A percentile compares a stretch with the other conserved stretches of the same genome.
phyloP scores from a whole-genome alignment of 2,329 filamentous ascomycete species.

The Blastomyces parvus region DNA sequence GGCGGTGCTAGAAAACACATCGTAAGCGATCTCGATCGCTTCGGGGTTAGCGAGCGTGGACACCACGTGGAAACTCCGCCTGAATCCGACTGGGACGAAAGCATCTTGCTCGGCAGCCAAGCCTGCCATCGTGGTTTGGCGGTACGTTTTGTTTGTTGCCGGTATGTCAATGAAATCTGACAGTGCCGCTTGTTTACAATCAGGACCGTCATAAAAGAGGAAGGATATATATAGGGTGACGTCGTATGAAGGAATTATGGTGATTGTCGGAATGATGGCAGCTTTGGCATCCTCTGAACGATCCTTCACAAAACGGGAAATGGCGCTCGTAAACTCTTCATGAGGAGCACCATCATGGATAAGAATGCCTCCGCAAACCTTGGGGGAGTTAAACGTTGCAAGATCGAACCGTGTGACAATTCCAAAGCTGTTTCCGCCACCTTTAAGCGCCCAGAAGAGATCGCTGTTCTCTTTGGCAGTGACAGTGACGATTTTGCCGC shows the following conservation, averaged over 20 bases:
- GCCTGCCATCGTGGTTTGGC: background rate
- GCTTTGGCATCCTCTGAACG: conserved; percentile 5
- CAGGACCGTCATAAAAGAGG: conserved; percentile 6
- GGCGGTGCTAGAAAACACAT: background rate
- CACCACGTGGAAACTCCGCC: background rate
- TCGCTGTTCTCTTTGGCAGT: conserved; percentile 20
- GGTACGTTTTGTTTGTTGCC: background rate
- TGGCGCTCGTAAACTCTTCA: background rate
- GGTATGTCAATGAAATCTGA: conserved; percentile 4
- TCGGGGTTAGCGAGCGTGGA: background rate
- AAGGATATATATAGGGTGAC: background rate
- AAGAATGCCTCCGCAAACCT: background rate
- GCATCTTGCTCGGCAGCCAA: background rate
- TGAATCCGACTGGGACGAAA: background rate
- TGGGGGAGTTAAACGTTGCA: background rate
- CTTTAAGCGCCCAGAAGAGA: conserved; percentile 31
- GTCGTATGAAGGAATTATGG: background rate
- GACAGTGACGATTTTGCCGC: conserved; percentile 23
- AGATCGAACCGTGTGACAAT: conserved; percentile 26
- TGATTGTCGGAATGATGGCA: conserved; percentile 2
- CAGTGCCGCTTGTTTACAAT: conserved; percentile 3
- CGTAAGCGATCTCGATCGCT: background rate
- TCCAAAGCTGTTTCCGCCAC: conserved; percentile 28
- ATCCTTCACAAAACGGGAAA: background rate
- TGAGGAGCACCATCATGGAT: background rate